These are phyloP conservation scores for Amoebophrya sp. DNA, from an alignment of 169 alveolate species.

Conservation along the genomic window DNA sequence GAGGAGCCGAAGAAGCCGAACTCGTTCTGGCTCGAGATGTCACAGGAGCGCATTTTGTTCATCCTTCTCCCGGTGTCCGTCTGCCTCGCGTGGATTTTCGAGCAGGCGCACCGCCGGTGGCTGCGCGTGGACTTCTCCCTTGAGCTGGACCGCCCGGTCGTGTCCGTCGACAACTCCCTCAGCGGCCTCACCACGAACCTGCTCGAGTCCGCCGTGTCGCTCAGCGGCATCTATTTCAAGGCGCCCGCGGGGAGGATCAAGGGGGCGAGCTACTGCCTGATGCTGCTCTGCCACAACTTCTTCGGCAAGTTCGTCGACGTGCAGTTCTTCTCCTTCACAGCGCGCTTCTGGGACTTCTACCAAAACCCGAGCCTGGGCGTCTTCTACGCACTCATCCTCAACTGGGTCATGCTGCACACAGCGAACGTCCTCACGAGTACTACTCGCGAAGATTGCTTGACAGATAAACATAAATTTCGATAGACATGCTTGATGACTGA, in stretches of 20 bases:
- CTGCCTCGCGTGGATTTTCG: background rate
- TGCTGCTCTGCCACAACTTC: background rate
- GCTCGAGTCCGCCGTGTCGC: background rate
- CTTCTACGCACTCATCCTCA: background rate
- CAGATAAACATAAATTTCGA: background rate
- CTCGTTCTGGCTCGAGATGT: background rate
- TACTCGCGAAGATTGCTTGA: background rate
- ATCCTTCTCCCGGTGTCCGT: background rate
- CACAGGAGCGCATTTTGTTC: background rate
- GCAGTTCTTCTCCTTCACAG: background rate
- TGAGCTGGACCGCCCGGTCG: background rate
- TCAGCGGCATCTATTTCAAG: background rate
- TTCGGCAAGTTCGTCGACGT: background rate
- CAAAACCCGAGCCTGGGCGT: background rate
- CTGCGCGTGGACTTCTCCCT: background rate
- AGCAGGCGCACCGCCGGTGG: background rate
- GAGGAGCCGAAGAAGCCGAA: background rate
- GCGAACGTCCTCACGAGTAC: background rate
- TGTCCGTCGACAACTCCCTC: background rate
- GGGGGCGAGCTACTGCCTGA: background rate
- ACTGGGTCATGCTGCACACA: background rate
- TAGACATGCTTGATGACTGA: background rate
- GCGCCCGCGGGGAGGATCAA: background rate
- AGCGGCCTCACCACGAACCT: background rate
- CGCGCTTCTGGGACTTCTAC: background rate